Evolutionary conservation across 2,329 filamentous ascomycete genomes (phyloP).

Genomic region (Ophiosphaerella herpotricha): DNA sequence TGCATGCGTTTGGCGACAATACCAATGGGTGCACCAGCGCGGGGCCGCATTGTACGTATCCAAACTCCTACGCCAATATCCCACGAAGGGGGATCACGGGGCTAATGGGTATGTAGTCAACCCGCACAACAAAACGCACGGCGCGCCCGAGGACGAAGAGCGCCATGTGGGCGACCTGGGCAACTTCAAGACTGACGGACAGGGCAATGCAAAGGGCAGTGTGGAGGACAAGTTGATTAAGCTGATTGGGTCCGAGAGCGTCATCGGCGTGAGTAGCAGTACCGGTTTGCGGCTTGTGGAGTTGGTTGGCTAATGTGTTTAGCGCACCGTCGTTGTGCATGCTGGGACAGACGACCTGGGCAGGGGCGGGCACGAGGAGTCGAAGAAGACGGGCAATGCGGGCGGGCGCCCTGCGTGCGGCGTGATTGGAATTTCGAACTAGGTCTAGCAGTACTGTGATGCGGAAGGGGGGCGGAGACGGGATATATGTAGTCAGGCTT

Average conservation of each 20-base stretch:
- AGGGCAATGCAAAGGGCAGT: slow-evolving; percentile 86
- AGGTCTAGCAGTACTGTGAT: not conserved
- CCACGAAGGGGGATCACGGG: not conserved
- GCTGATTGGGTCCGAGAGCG: slow-evolving; percentile 93
- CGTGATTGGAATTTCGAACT: slow-evolving; percentile 80
- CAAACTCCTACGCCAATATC: not conserved
- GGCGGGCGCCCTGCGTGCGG: slow-evolving; percentile 92
- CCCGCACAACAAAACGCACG: slow-evolving; percentile 90
- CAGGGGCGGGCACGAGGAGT: slow-evolving; percentile 89
- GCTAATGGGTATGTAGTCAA: slow-evolving; percentile 69
- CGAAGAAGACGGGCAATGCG: slow-evolving; percentile 97
- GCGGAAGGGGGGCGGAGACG: too few relatives aligned
- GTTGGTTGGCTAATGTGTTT: slow-evolving; percentile 1
- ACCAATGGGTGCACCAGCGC: slow-evolving; percentile 99
- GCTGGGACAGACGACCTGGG: slow-evolving; percentile 95
- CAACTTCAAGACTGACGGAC: slow-evolving; percentile 92
- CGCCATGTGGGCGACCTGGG: slow-evolving; percentile 97
- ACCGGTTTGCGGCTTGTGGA: too few relatives aligned
- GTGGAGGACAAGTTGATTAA: slow-evolving; percentile 83
- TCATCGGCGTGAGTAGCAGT: slow-evolving; percentile 74
- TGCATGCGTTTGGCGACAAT: slow-evolving; percentile 99
- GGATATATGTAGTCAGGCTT: too few relatives aligned
- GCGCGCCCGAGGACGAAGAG: slow-evolving; percentile 77
- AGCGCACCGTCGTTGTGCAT: slow-evolving; percentile 96
- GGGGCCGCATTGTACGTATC: slow-evolving; percentile 85